These are phyloP conservation scores for Penicillium bialowiezense DNA, from an alignment of 495 filamentous ascomycete genomes.

Conservation along the genomic window DNA sequence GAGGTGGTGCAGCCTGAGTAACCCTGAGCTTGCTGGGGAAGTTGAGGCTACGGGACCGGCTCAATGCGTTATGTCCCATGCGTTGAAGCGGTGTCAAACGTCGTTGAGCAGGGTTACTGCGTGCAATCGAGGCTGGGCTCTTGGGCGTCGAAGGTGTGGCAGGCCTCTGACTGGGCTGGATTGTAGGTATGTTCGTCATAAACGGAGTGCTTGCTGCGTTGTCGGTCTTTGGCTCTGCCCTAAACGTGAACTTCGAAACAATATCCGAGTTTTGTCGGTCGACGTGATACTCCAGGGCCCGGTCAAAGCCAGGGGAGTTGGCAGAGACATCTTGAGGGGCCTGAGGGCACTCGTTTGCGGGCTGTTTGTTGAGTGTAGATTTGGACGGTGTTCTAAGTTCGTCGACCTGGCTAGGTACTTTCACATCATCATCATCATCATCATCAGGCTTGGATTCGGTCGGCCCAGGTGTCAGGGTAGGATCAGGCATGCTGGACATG, in stretches of 20 bases:
- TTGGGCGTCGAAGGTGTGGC: conserved; percentile 5
- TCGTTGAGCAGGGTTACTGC: conserved; percentile 18
- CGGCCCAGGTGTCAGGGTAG: conserved; percentile 9
- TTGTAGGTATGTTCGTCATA: conserved; percentile 14
- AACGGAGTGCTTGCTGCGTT: neutral
- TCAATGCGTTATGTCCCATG: conserved; percentile 44
- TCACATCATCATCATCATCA: too few relatives aligned
- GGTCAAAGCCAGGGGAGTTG: conserved; percentile 24
- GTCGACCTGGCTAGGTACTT: neutral
- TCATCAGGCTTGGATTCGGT: too few relatives aligned
- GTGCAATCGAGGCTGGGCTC: conserved; percentile 4
- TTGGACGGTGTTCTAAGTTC: conserved; percentile 1
- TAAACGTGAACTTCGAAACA: conserved; percentile 35
- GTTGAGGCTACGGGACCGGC: conserved; percentile 39
- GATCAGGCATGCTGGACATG: conserved; percentile 51
- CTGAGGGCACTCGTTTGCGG: neutral
- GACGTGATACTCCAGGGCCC: conserved; percentile 38
- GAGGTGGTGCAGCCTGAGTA: conserved; percentile 7
- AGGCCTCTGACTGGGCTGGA: conserved; percentile 6
- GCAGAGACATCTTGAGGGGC: neutral
- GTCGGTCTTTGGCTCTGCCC: conserved; percentile 11
- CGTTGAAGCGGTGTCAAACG: conserved; percentile 48
- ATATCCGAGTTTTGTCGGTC: conserved; percentile 35
- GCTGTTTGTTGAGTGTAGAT: neutral
- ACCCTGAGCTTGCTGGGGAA: conserved; percentile 21